Evolutionary conservation across 2,329 filamentous ascomycete species (phyloP), one percentile per base, ranked within the genome.

Genomic region (Sclerotinia nivalis): DNA sequence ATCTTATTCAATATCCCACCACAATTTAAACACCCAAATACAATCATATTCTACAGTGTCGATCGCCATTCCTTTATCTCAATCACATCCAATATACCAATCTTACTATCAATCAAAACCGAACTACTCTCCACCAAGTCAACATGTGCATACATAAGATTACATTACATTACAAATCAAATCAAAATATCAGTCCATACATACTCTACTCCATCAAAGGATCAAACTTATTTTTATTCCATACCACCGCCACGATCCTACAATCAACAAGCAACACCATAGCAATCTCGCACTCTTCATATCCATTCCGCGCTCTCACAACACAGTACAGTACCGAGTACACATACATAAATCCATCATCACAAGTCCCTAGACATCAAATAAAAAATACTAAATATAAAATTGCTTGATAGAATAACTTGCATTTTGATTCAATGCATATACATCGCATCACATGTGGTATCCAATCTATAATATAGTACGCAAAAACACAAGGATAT

Each of bases 391-490:
- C 12, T 34, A 15, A n/a, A 47, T 20, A 25, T 37, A 8, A 59
- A 25, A 40, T 15, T 18, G 13, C 1, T 10, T 43, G 13, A 13
- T 43, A 22, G 34, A 50, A 12, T 5, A 12, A 52, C 18, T 25
- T 28, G 47, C 22, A 13, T 0, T 40, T 40, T 52, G 37, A 64
- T 64, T 64, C n/a, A 52, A 64, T 20, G 47, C 31, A 28, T 25
- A 15, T 40, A 52, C 28, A 22, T 37, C 60, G 45, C 31, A 28
- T 40, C 45, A 31, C 34, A 28, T 40, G 18, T 65, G 47, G 49
- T 52, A 50, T 65, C 47, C 47, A 65, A 43, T 52, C 61, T 65
- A 65, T 54, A 52, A 6, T 64, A 40, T 52, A 52, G 12, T 28
- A 65, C 5, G 31, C 47, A 37, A 50, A 20, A 15, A 50, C 22